These are phyloP conservation scores for Cyclocybe aegerita DNA, from an alignment of 768 basidiomycete genomes.

Conservation along the genomic window DNA sequence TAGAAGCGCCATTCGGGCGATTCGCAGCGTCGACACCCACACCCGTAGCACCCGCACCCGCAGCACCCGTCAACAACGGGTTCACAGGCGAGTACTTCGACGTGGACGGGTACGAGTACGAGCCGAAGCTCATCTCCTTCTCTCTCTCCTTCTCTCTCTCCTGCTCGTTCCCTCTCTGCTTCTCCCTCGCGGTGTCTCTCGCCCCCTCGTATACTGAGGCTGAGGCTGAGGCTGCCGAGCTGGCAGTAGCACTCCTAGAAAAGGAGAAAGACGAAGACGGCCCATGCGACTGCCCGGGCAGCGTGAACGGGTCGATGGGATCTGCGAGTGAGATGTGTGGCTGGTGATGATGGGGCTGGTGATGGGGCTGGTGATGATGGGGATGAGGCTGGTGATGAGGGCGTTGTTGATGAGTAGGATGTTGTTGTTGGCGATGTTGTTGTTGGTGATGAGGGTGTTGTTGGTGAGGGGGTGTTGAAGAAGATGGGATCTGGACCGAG, in stretches of 20 bases:
- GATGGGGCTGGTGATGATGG: slow-evolving; percentile 2
- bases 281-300: background rate
- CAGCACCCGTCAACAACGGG: too few relatives aligned
- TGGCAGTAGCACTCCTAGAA: background rate
- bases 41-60: too few relatives aligned
- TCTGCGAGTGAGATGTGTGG: slow-evolving; percentile 25
- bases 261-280: too few relatives aligned
- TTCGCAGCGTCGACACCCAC: too few relatives aligned
- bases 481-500: too few relatives aligned
- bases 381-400: slow-evolving; percentile 2
- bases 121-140: slow-evolving; percentile 6
- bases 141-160: background rate
- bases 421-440: too few relatives aligned
- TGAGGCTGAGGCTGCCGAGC: background rate
- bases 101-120: slow-evolving; percentile 3
- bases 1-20: too few relatives aligned
- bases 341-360: slow-evolving; percentile 8
- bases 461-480: too few relatives aligned
- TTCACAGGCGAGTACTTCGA: slow-evolving; percentile 5
- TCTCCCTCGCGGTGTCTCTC: background rate
- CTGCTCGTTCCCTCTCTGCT: background rate
- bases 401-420: too few relatives aligned
- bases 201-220: background rate
- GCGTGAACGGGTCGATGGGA: slow-evolving; percentile 28
- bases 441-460: too few relatives aligned